Percentiles rank a stretch among this genome's conserved stretches.
Evolutionary conservation across 2,329 filamentous ascomycete genomes (phyloP).

Genomic region (Stachybotrys chartarum): DNA sequence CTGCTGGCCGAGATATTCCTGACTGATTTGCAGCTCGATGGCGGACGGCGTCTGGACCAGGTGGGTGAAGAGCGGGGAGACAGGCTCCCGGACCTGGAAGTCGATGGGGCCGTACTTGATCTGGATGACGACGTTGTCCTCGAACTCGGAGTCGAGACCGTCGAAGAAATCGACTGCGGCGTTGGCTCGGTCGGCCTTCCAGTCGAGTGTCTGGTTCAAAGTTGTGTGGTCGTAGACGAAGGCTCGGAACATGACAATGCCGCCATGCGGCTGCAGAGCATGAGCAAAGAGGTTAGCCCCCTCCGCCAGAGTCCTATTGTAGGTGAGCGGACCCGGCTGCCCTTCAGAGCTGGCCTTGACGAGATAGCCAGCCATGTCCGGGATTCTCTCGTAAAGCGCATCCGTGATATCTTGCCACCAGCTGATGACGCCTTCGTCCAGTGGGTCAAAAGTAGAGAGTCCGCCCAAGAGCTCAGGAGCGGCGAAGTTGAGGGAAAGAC

Average conservation of each 20-base stretch:
- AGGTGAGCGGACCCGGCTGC: constrained; percentile 61
- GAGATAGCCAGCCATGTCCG: constrained; percentile 62
- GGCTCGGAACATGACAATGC: constrained; percentile 62
- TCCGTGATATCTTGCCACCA: constrained; percentile 58
- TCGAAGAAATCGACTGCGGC: constrained; percentile 62
- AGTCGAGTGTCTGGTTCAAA: constrained; percentile 47
- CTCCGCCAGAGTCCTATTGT: constrained; percentile 61
- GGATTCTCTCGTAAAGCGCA: constrained; percentile 51
- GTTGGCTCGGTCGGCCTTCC: constrained; percentile 62
- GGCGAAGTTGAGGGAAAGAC: constrained; percentile 62
- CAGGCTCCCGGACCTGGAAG: constrained; percentile 64
- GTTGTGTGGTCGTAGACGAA: constrained; percentile 39
- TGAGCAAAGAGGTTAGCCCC: constrained; percentile 63
- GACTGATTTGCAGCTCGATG: constrained; percentile 60
- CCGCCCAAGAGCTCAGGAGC: constrained; percentile 51
- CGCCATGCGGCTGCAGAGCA: constrained; percentile 49
- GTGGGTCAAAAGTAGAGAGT: constrained; percentile 56
- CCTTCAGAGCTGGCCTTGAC: constrained; percentile 69
- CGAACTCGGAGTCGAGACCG: constrained; percentile 56
- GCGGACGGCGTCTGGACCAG: constrained; percentile 37
- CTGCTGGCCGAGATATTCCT: constrained; percentile 68
- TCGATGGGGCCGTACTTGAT: constrained; percentile 71
- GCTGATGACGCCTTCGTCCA: constrained; percentile 49
- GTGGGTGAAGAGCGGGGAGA: constrained; percentile 56
- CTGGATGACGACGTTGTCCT: constrained; percentile 64